Evolutionary conservation across 371 early-diverging fungal genomes (phyloP), one percentile per base, ranked within the genome.

Genomic region (Mycotypha africana): DNA sequence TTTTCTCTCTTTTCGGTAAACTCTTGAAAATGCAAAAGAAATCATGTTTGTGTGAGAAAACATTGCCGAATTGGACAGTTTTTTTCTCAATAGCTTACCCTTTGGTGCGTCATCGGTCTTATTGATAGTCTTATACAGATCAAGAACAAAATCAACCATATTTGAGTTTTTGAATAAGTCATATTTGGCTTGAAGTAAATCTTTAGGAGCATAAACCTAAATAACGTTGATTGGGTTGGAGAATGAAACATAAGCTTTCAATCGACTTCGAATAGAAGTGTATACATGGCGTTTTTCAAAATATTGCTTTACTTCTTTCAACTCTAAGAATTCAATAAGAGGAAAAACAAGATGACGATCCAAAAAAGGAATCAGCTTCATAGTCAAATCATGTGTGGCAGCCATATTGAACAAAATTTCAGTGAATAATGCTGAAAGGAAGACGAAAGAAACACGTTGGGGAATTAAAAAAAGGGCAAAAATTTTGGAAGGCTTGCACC

Each of bases 331-430:
- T 61, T 92, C 88, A 32, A 93, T 71, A 53, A 95, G 76, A 35
- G 93, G 93, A 50, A 86, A 84, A 44, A 88, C 86, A 58, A 95
- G 82, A 68, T 95, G 95, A 51, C 90, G 82, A 79, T 95, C 95
- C 77, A 95, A 71, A 74, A 83, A 88, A 25, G 84, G 82, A 49
- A 89, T 83, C 84, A 95, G 89, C 57, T 77, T 80, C 57, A 74
- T 53, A 15, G 92, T 93, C 64, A 93, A 74, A 67, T 95, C 95
- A 76, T 88, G 78, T 58, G 84, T 64, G 38, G 86, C 82, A 62
- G 78, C 70, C 73, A 77, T 81, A 47, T 30, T 62, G 49, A 24
- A 38, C 15, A 12, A 49, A 37, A 24, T 41, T 26, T 28, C 6
- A 28, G 12, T 28, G 12, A 17, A 42, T 37, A n/a, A n/a, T n/a